These are phyloP conservation scores for Podospora appendiculata DNA, from an alignment of 495 filamentous ascomycete genomes.

Conservation along the genomic window DNA sequence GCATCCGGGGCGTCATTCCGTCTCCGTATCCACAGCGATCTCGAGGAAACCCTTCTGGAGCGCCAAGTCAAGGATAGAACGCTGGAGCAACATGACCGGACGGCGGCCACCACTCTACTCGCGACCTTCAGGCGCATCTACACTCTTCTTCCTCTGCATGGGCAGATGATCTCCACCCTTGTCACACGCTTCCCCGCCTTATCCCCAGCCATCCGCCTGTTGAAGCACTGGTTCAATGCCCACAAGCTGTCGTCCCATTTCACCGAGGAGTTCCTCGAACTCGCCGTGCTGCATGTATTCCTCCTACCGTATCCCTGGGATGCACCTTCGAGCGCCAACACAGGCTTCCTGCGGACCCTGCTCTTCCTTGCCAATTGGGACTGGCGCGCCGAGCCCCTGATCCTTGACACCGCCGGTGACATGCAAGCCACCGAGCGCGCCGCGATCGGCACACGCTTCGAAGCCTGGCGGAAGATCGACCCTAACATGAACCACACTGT, in stretches of 20 bases:
- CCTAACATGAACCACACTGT: constrained; percentile 77
- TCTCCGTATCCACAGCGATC: constrained; percentile 68
- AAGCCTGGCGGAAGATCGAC: constrained; percentile 78
- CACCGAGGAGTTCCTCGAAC: constrained; percentile 72
- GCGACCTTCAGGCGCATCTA: constrained; percentile 64
- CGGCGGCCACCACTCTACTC: constrained; percentile 59
- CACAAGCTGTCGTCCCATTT: constrained; percentile 75
- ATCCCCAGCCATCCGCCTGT: constrained; percentile 76
- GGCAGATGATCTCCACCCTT: constrained; percentile 67
- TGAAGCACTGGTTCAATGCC: constrained; percentile 81
- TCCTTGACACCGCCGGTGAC: constrained; percentile 61
- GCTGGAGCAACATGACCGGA: constrained; percentile 49
- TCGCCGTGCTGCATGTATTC: constrained; percentile 67
- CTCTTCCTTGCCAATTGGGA: constrained; percentile 78
- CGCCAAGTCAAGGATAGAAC: constrained; percentile 66
- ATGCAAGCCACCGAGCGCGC: constrained; percentile 49
- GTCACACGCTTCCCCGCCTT: constrained; percentile 75
- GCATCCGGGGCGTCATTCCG: constrained; percentile 59
- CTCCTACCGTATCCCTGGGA: constrained; percentile 77
- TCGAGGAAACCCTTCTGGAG: constrained; percentile 75
- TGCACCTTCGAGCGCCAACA: constrained; percentile 66
- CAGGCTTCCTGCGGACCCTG: constrained; percentile 75
- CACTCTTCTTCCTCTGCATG: constrained; percentile 66
- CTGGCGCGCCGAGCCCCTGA: constrained; percentile 74
- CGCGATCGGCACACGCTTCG: constrained; percentile 59